Conservation (phyloP, 805 yeast species). For the Starmera dryadoides region DNA sequence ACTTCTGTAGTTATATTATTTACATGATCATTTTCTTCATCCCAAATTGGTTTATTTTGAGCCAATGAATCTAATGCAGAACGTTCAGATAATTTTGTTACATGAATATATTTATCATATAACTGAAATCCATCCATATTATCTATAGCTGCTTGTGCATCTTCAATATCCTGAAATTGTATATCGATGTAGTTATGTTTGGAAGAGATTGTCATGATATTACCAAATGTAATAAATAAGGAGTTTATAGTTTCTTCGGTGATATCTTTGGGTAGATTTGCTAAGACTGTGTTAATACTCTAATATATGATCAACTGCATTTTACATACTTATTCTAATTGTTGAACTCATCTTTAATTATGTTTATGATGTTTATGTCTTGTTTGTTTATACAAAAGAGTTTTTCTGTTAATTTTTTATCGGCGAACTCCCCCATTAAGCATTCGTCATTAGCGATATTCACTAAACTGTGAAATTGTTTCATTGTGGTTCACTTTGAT, state of each 20-base stretch:
- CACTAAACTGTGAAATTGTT: no score
- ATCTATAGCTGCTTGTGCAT: slow-evolving; percentile 15
- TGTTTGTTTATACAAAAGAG: no score
- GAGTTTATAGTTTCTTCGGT: slow-evolving; percentile 7
- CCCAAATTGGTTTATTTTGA: slow-evolving; percentile 10
- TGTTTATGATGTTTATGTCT: background rate
- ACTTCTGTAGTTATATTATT: no score
- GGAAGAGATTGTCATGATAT: slow-evolving; percentile 6
- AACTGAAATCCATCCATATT: slow-evolving; percentile 17
- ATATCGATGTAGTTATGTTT: slow-evolving; percentile 10
- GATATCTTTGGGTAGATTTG: slow-evolving; percentile 12
- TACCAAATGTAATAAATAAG: slow-evolving; percentile 17
- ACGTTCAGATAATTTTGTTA: slow-evolving; percentile 9
- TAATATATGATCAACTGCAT: background rate
- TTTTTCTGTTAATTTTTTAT: no score
- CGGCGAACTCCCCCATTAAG: no score
- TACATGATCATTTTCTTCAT: slow-evolving; percentile 1
- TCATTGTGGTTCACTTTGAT: no score
- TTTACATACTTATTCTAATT: background rate
- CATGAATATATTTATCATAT: slow-evolving; percentile 12
- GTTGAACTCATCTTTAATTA: background rate
- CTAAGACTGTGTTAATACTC: background rate
- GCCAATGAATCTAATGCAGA: slow-evolving; percentile 2
- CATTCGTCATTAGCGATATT: no score
- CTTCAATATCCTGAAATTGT: slow-evolving; percentile 17